Base-by-base conservation (phyloP, 441 rosid species). In the Populus tomentosa region DNA sequence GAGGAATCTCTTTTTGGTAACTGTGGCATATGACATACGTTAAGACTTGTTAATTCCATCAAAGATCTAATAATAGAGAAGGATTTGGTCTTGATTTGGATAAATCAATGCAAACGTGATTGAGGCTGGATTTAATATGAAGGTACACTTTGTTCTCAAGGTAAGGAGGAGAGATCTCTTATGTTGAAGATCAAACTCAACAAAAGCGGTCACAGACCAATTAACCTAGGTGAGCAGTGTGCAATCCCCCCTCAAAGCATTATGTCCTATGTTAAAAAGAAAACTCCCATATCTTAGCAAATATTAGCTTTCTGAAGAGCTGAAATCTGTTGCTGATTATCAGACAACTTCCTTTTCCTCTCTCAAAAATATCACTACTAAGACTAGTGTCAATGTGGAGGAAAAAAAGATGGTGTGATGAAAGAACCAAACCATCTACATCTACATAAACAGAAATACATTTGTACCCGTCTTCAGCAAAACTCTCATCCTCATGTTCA, bases 391-490 rank as follows among this genome's bases (percentile, higher is more conserved):
- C 61, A 53, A 53, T 5, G n/a, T 53, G n/a, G 40, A 61, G 13
- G 36, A n/a, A 4, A 65, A 63, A 80, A 70, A 70, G 59, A 32
- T 26, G 64, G 24, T 0, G 38, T 23, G 62, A 38, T 2, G 10
- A 40, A 63, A 72, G 20, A 77, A 30, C 50, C 24, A 13, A 71
- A 72, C 26, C 35, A 21, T 53, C 13, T 9, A 62, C 33, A 14
- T 3, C 35, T 14, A 50, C 23, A 42, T 24, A 33, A 40, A 23
- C 8, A 18, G 24, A 23, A 69, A 18, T 33, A 35, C 62, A n/a
- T 61, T 75, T 72, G 66, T 89, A 95, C 99, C 99, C 97, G 40
- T 93, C 99, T 78, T 85, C 77, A 10, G 90, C 94, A 82, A 84
- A 85, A 72, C 82, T 78, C 82, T 83, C 89, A 80, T 90, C 90